phyloP scores from a whole-genome alignment of 192 early-diverging fungal genomes.

The Lobosporangium transversale region DNA sequence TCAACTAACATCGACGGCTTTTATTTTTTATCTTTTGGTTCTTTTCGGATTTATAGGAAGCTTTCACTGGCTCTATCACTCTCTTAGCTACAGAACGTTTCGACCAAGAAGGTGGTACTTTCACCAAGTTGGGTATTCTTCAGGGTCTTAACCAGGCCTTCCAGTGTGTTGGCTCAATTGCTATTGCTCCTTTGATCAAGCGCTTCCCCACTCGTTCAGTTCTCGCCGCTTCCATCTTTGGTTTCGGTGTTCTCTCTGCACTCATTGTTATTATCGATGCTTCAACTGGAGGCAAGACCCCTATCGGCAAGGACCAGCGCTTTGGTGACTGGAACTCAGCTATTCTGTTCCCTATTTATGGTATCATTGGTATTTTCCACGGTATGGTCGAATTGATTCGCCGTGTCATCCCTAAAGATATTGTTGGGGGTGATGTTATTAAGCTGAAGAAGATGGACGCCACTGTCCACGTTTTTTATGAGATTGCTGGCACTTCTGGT shows the following conservation, averaged over 20 bases:
- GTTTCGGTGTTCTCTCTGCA: constrained; percentile 56
- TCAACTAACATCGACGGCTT: too few species aligned
- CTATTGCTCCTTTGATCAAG: constrained; percentile 60
- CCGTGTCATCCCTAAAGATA: constrained; percentile 67
- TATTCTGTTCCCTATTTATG: constrained; percentile 58
- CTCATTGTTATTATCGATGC: constrained; percentile 64
- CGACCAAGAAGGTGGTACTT: background rate
- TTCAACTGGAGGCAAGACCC: constrained; percentile 57
- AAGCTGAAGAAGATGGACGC: constrained; percentile 71
- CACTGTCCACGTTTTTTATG: constrained; percentile 67
- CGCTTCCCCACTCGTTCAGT: constrained; percentile 55
- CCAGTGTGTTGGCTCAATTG: constrained; percentile 64
- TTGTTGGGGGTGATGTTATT: constrained; percentile 67
- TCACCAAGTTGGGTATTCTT: constrained; percentile 17
- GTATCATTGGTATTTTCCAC: constrained; percentile 60
- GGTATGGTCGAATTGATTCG: constrained; percentile 70
- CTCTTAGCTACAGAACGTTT: constrained; percentile 23
- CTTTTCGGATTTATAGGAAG: constrained; percentile 10
- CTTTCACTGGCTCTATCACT: constrained; percentile 40
- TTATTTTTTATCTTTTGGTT: background rate
- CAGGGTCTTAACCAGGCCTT: constrained; percentile 60
- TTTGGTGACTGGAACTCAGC: constrained; percentile 51
- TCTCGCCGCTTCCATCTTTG: constrained; percentile 54
- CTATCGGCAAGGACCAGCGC: constrained; percentile 13
- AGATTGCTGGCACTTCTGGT: constrained; percentile 67